phyloP scores from a whole-genome alignment of 2,329 filamentous ascomycete species.

The Claviceps lovelessii region DNA sequence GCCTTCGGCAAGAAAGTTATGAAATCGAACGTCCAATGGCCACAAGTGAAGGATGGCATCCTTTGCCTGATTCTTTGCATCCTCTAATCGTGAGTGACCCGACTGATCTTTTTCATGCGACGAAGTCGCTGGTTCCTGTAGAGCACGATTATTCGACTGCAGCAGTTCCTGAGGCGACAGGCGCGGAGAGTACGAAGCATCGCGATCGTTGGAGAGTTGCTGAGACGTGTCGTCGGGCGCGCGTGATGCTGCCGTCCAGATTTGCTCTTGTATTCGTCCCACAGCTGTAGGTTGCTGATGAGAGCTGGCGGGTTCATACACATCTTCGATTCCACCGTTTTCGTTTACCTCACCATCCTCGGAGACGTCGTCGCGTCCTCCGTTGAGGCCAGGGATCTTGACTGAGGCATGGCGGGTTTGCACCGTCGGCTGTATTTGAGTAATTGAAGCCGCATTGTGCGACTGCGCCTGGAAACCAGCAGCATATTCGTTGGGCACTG shows the following conservation, averaged over 20 bases:
- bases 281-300: not conserved
- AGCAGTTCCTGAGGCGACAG: conserved; percentile 34
- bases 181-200: conserved; percentile 38
- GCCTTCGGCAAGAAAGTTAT: conserved; percentile 59
- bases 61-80: conserved; percentile 45
- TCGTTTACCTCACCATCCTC: conserved; percentile 74
- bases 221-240: not conserved
- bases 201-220: conserved; percentile 23
- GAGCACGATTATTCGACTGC: not conserved
- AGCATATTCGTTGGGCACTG: conserved; percentile 5
- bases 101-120: not conserved
- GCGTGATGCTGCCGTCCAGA: not conserved
- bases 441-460: not conserved
- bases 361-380: conserved; percentile 9
- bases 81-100: conserved; percentile 11
- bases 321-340: conserved; percentile 40
- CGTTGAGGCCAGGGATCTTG: conserved; percentile 3
- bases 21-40: conserved; percentile 55
- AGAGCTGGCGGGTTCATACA: conserved; percentile 30
- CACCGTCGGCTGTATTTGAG: not conserved
- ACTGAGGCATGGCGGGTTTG: not conserved
- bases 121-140: not conserved
- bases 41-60: conserved; percentile 52
- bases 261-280: not conserved
- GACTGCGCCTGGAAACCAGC: not conserved